phyloP scores from a whole-genome alignment of 805 yeast species.

The Wickerhamiella parazyma region DNA sequence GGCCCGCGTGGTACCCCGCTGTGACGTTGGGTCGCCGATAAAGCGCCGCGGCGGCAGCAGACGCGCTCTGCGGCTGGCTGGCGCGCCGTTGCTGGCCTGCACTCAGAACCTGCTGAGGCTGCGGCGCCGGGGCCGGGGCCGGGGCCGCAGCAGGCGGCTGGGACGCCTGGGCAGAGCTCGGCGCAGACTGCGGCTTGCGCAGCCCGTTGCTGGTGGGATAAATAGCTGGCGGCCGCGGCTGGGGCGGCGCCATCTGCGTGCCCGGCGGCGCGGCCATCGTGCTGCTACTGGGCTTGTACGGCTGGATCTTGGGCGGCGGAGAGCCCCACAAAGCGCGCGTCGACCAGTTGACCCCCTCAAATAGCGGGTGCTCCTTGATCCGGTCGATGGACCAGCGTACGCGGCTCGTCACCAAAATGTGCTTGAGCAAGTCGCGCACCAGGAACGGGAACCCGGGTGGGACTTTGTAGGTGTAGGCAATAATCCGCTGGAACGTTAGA shows the following conservation, averaged over 20 bases:
- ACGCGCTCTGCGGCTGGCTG: slow-evolving; percentile 1
- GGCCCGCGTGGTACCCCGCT: slow-evolving; percentile 17
- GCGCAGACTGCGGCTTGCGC: background rate
- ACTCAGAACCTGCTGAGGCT: too few relatives aligned
- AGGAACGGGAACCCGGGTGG: slow-evolving; percentile 50
- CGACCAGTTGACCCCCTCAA: slow-evolving; percentile 56
- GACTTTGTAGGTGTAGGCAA: slow-evolving; percentile 58
- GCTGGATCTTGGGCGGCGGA: slow-evolving; percentile 53
- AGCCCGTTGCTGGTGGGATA: background rate
- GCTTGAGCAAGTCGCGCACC: slow-evolving; percentile 52
- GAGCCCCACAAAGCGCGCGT: slow-evolving; percentile 55
- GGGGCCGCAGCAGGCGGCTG: background rate
- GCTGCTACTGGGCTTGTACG: slow-evolving; percentile 23
- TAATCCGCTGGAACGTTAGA: slow-evolving; percentile 78
- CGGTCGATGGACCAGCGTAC: slow-evolving; percentile 43
- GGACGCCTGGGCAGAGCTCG: background rate
- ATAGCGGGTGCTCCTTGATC: slow-evolving; percentile 61
- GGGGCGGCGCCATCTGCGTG: slow-evolving; percentile 3
- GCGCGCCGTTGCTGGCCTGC: background rate
- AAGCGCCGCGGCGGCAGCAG: slow-evolving; percentile 14
- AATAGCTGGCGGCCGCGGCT: slow-evolving; percentile 1
- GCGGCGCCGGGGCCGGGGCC: background rate
- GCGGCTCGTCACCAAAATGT: slow-evolving; percentile 55
- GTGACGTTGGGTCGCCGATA: slow-evolving; percentile 11
- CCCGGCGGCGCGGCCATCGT: slow-evolving; percentile 17